Evolutionary conservation across 2,329 filamentous ascomycete species (phyloP), one percentile per base, ranked within the genome.

Genomic region (Cercospora janseana): DNA sequence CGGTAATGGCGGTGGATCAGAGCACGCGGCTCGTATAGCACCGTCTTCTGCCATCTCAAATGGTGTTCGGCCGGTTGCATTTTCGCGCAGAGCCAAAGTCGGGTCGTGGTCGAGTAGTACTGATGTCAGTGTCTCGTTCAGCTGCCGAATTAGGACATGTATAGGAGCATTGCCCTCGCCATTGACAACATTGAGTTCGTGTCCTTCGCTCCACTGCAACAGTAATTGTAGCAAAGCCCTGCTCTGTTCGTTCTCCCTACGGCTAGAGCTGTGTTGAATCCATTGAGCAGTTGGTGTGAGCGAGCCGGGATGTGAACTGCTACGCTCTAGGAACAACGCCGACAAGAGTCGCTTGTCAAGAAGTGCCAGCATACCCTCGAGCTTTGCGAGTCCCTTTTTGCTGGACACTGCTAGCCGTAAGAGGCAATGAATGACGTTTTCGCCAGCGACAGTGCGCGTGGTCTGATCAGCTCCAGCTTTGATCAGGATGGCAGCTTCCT

Each of bases 21-120:
- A 28, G 8, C 46, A 52, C 6, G 40, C 15, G 2, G 16, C 26
- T 2, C 70, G 67, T 2, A 79, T 69, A 52, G 77, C 76, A 1
- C 68, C 66, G 45, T 86, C 82, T 43, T 79, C 72, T 0, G 83
- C 81, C 41, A 87, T 69, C 60, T 93, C 87, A 21, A 78, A 75
- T 0, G 88, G 85, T 0, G 87, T 93, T 12, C 80, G 77, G 1
- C 88, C 88, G 0, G 86, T 86, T 0, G 86, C 81, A 58, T 91
- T 91, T 65, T 93, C 88, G 16, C 83, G 79, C 58, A 80, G 77
- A 0, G 89, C 70, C 1, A 90, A 72, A 20, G 75, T 73, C 0
- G 84, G 79, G 13, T 79, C 74, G 57, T 72, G 72, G 7, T 78
- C 70, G 8, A 90, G 68, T 47, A 74, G 65, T 4, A 86, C 69